phyloP scores from a whole-genome alignment of 75 land plant species.

The Larix kaempferi region DNA sequence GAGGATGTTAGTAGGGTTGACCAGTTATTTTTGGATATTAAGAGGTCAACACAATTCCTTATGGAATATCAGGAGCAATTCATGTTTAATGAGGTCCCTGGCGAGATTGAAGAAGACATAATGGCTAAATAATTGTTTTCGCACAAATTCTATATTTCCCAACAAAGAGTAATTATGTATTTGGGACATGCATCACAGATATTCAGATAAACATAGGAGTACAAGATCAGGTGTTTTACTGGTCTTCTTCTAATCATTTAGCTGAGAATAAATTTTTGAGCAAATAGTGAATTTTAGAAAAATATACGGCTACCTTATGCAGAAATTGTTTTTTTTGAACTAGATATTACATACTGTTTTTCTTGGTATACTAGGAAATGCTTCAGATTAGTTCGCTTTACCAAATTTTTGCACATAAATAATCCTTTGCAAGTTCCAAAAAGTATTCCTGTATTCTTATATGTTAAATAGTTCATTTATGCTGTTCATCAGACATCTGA shows the following conservation, averaged over 20 bases:
- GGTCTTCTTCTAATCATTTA: not conserved
- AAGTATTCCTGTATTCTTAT: no score
- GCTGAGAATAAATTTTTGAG: not conserved
- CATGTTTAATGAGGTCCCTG: slow-evolving; percentile 75
- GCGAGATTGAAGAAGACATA: slow-evolving; percentile 20
- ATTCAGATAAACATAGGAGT: not conserved
- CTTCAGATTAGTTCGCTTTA: no score
- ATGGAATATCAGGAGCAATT: slow-evolving; percentile 94
- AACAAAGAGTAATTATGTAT: not conserved
- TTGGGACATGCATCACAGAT: not conserved
- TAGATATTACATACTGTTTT: no score
- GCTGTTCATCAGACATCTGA: no score
- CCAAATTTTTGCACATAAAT: no score
- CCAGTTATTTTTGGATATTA: slow-evolving; percentile 78
- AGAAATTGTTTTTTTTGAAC: no score
- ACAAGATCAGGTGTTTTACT: not conserved
- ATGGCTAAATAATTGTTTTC: slow-evolving; percentile 1
- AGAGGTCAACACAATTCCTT: slow-evolving; percentile 90
- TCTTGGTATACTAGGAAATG: no score
- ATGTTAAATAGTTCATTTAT: no score
- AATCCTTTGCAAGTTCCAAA: no score
- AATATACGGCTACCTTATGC: no score
- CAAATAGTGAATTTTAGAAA: no score
- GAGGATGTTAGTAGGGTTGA: slow-evolving; percentile 84
- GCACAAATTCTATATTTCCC: not conserved